Base-by-base conservation (phyloP, 176 grass and related monocot genomes). In the Carex scoparia region DNA sequence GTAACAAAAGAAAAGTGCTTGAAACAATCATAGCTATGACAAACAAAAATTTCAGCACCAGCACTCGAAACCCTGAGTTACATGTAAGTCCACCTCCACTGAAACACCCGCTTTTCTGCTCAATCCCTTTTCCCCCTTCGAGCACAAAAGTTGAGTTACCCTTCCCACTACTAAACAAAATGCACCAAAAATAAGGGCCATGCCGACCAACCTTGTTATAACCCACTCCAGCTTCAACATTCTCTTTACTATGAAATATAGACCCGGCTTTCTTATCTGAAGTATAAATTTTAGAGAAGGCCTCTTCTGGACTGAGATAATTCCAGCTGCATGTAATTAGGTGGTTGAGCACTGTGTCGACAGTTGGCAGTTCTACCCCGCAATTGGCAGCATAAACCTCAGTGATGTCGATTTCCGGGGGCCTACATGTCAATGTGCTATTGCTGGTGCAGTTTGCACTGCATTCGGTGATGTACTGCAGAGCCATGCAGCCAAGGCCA, bases 341-440 rank as follows among this genome's bases (percentile, higher is more conserved):
- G 66, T 62, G 91, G 18, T 84, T 91, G 3, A 91, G 84, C 54
- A 98, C 80, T 35, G 84, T 42, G 82, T 93, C 88, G 5, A 98
- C 88, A 23, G 95, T 94, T 72, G 95, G 95, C 54, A 98, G 83
- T 87, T 98, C 95, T 14, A 98, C 93, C 58, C 93, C 95, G 44
- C 95, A 98, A 79, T 98, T 94, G 78, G 93, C 87, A 60, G 95
- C 93, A 87, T 93, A 98, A 14, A 98, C 91, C 86, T 98, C 93
- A 0, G 95, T 98, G 66, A 98, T 88, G 88, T 98, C 88, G 1
- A 80, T 63, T 88, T 94, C 93, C 0, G 91, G 91, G 61, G 91
- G 91, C 31, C 82, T 60, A 78, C 95, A 98, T 79, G 55, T 61
- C 37, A 91, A 12, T 18, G 86, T 87, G 82, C 62, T 84, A 65